Evolutionary conservation across 2,329 filamentous ascomycete genomes (phyloP).

Genomic region (Tricladium varicosporioides): DNA sequence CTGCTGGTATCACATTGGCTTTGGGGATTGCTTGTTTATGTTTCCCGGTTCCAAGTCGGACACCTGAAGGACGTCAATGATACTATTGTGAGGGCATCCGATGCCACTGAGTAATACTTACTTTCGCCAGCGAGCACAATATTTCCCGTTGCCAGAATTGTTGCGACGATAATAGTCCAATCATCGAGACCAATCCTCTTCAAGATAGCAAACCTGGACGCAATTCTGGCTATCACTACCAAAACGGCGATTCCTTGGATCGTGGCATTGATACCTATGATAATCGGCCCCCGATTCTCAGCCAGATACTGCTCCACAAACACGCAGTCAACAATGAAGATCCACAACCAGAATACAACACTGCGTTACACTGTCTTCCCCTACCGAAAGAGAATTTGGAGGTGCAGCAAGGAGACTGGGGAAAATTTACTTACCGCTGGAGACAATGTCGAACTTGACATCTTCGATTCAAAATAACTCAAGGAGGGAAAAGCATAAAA

Average conservation of each 20-base stretch:
- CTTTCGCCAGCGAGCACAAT: conserved; percentile 3
- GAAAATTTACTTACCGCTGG: neutral
- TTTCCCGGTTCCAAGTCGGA: conserved; percentile 1
- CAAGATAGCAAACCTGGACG: neutral
- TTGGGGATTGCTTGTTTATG: conserved; percentile 2
- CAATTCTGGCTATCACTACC: neutral
- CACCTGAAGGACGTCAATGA: neutral
- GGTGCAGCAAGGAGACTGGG: neutral
- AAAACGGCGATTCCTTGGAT: neutral
- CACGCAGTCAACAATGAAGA: no score
- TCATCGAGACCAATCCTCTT: conserved; percentile 1
- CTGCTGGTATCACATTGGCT: neutral
- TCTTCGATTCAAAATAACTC: neutral
- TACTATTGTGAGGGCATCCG: neutral
- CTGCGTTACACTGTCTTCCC: no score
- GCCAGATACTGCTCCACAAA: neutral
- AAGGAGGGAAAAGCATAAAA: neutral
- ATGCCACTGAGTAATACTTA: neutral
- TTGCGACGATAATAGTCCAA: conserved; percentile 3
- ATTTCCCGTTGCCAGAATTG: conserved; percentile 2
- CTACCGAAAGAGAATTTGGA: no score
- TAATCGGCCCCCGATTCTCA: conserved; percentile 4
- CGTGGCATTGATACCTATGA: neutral
- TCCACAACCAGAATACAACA: no score
- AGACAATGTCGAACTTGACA: neutral